Conservation (phyloP, 192 early-diverging fungal genomes). For the Entomortierella lignicola region DNA sequence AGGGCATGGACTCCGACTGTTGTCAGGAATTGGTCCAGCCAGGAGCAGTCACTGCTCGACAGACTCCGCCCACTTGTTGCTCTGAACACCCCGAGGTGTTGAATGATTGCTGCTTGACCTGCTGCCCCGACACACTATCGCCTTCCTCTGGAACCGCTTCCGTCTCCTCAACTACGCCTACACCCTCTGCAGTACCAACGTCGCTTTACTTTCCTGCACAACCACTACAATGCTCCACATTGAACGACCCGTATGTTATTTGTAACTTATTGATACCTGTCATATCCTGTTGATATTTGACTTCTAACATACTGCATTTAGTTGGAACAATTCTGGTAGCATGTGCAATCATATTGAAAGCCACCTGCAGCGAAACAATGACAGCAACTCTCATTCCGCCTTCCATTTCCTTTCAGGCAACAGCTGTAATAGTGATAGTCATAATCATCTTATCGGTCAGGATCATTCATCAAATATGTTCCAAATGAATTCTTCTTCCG, state of each 20-base stretch:
- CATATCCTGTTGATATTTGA: neutral
- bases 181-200: neutral
- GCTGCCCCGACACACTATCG: conserved; percentile 40
- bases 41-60: conserved; percentile 1
- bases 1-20: conserved; percentile 44
- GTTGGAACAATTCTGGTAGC: conserved; percentile 9
- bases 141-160: conserved; percentile 18
- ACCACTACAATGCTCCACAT: conserved; percentile 15
- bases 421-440: conserved; percentile 5
- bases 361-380: conserved; percentile 4
- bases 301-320: neutral
- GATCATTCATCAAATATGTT: neutral
- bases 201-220: conserved; percentile 19
- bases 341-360: conserved; percentile 15
- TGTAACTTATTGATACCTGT: neutral
- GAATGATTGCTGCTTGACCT: conserved; percentile 47
- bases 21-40: conserved; percentile 41
- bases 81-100: conserved; percentile 44
- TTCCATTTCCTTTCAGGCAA: conserved; percentile 30
- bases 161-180: conserved; percentile 23
- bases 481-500: conserved; percentile 5
- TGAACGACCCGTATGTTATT: conserved; percentile 32
- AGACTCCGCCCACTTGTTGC: conserved; percentile 33
- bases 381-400: conserved; percentile 27
- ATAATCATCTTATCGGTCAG: conserved; percentile 1